Base-by-base conservation (phyloP, 2,329 filamentous ascomycete species). In the Ciborinia camelliae region DNA sequence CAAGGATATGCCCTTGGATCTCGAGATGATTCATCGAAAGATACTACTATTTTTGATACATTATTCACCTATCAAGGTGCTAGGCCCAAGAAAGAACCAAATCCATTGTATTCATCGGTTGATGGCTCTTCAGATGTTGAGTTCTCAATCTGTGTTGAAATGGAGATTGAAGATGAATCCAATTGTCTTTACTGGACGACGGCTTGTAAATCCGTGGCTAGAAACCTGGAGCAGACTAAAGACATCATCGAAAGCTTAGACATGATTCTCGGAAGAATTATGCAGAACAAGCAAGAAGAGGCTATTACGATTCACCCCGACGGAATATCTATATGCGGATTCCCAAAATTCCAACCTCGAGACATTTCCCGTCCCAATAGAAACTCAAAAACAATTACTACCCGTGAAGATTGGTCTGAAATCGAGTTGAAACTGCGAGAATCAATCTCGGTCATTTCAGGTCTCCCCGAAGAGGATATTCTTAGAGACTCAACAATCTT, bases 111-210 rank as follows among this genome's bases (percentile, higher is more conserved):
- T 64, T 65, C 71, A 23, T 66, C 68, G 10, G 66, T 73, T 2
- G 71, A 71, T 63, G 85, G 88, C 0, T 77, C 79, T 3, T 88
- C 91, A 0, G 83, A 87, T 28, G 86, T 94, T 1, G 92, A 96
- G 68, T 96, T 93, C 74, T 88, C 91, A 0, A 77, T 96, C 4
- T 95, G 91, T 71, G 83, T 91, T 2, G 93, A 97, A 77, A 86
- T 95, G 74, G 91, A 96, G 73, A 76, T 84, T 7, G 75, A 83
- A 0, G 78, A 77, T 0, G 76, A 83, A 23, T 26, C 55, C 9
- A 72, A 76, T 0, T 62, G 63, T 37, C 74, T 96, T 1, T 67
- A 86, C 0, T 95, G 92, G 88, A 86, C 90, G 15, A 81, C 87
- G 23, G 91, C 92, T 5, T 89, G 88, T 67, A 87, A 91, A 70